Percentiles rank a stretch among this genome's conserved stretches.
Conservation (phyloP, 352 stramenopile species). For the Phytophthora kernoviae region DNA sequence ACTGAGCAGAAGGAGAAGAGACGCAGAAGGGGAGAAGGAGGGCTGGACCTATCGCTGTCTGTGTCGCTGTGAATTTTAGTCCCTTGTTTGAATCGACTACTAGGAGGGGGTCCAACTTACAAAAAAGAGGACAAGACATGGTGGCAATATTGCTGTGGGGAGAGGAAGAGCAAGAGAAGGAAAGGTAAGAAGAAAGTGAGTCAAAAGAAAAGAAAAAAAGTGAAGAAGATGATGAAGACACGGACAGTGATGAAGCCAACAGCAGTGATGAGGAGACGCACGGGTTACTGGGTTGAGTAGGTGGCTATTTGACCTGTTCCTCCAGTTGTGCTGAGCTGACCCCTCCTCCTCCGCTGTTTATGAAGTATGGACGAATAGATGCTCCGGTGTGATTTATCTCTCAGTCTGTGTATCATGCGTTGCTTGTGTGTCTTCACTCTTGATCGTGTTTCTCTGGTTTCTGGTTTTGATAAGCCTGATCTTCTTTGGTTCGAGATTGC, state of each 20-base stretch:
- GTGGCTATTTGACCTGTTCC: conserved; percentile 7
- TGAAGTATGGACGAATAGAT: conserved; percentile 19
- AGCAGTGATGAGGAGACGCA: conserved; percentile 41
- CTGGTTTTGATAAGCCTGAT: neutral
- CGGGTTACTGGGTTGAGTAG: conserved; percentile 55
- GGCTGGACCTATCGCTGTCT: conserved; percentile 68
- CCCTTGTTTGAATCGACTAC: conserved; percentile 64
- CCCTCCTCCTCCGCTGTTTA: conserved; percentile 8
- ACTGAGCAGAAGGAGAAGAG: neutral
- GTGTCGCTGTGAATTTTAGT: conserved; percentile 82
- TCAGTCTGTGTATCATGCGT: neutral
- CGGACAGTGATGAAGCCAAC: conserved; percentile 21
- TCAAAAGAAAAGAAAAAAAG: conserved; percentile 19
- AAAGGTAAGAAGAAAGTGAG: conserved; percentile 5
- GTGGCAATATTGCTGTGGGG: conserved; percentile 19
- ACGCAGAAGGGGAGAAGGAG: conserved; percentile 59
- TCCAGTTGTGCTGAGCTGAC: neutral
- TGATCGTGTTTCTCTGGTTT: neutral
- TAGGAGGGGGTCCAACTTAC: conserved; percentile 76
- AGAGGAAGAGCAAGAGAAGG: conserved; percentile 23
- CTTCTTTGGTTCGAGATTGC: neutral
- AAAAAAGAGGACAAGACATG: conserved; percentile 38
- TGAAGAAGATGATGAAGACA: conserved; percentile 13
- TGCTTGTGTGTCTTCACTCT: neutral
- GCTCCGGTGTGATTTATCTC: conserved; percentile 15